Percentiles rank a stretch among this genome's conserved stretches.
phyloP scores from a whole-genome alignment of 2,329 filamentous ascomycete genomes.

The Phaeomoniella chlamydospora region DNA sequence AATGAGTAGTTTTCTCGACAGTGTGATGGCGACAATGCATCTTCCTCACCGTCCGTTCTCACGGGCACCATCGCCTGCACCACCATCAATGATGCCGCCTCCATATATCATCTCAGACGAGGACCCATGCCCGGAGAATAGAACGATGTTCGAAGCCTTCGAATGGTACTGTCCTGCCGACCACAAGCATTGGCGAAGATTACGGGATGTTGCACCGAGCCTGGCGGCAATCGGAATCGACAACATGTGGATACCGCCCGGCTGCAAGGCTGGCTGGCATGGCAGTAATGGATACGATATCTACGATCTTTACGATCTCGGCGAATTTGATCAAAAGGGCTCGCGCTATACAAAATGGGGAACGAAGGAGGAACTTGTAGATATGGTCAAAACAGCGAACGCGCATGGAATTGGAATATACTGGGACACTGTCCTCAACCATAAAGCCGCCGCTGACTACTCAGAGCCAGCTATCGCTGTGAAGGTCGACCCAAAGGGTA shows the following conservation, averaged over 20 bases:
- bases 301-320: constrained; percentile 57
- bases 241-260: constrained; percentile 55
- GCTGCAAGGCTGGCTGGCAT: constrained; percentile 47
- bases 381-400: constrained; percentile 36
- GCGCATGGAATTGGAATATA: constrained; percentile 42
- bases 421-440: constrained; percentile 60
- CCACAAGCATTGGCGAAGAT: constrained; percentile 45
- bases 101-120: not conserved
- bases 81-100: not conserved
- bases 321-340: constrained; percentile 61
- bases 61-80: not conserved
- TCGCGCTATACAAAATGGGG: constrained; percentile 54
- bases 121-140: constrained; percentile 22
- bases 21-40: not conserved
- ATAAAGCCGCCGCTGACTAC: constrained; percentile 54
- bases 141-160: constrained; percentile 53
- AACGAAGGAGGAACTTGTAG: constrained; percentile 42
- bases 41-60: not conserved
- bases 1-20: not conserved
- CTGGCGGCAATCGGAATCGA: constrained; percentile 47
- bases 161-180: constrained; percentile 51
- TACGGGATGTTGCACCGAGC: constrained; percentile 35
- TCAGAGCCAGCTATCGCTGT: constrained; percentile 48
- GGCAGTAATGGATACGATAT: constrained; percentile 53
- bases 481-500: constrained; percentile 44